Evolutionary conservation across 495 filamentous ascomycete genomes (phyloP).

Genomic region (Hypoxylon lienhwacheense): DNA sequence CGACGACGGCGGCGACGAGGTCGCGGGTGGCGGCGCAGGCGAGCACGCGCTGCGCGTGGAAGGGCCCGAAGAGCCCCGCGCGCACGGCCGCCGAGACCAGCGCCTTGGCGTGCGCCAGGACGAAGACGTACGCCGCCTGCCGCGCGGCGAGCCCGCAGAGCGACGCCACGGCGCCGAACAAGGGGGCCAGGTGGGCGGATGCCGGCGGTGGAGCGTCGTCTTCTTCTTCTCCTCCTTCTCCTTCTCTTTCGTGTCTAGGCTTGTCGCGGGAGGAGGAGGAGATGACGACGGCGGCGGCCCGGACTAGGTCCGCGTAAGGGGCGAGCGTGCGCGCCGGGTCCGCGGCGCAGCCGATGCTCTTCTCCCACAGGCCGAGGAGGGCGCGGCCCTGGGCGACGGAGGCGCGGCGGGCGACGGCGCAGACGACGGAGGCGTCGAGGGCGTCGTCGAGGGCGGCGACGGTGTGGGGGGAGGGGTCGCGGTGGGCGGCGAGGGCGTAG

Average conservation of each 20-base stretch:
- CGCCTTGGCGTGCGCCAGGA: slow-evolving; percentile 86
- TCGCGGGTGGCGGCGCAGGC: slow-evolving; percentile 65
- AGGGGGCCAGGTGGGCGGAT: slow-evolving; percentile 72
- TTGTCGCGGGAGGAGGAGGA: too few species aligned
- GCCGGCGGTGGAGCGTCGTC: slow-evolving; percentile 38
- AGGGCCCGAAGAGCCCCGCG: slow-evolving; percentile 87
- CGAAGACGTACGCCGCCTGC: slow-evolving; percentile 80
- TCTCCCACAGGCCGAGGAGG: slow-evolving; percentile 85
- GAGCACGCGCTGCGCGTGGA: slow-evolving; percentile 83
- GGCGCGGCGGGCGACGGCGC: slow-evolving; percentile 83
- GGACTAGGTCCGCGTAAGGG: slow-evolving; percentile 42
- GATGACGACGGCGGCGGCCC: slow-evolving; percentile 10
- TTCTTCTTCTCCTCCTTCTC: background rate
- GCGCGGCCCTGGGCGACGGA: slow-evolving; percentile 83
- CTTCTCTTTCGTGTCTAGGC: background rate
- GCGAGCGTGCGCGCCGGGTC: slow-evolving; percentile 30
- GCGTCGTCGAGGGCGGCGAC: slow-evolving; percentile 73
- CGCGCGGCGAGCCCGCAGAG: slow-evolving; percentile 62
- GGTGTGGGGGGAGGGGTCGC: slow-evolving; percentile 50
- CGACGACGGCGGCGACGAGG: slow-evolving; percentile 63
- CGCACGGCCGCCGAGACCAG: slow-evolving; percentile 86
- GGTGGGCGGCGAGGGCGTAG: slow-evolving; percentile 77
- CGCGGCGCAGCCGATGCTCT: slow-evolving; percentile 56
- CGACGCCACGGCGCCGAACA: slow-evolving; percentile 74
- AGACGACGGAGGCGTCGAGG: slow-evolving; percentile 82